Percentiles rank a stretch among this genome's conserved stretches.
Evolutionary conservation across 768 basidiomycete genomes (phyloP).

Genomic region (Goffeauzyma gilvescens): DNA sequence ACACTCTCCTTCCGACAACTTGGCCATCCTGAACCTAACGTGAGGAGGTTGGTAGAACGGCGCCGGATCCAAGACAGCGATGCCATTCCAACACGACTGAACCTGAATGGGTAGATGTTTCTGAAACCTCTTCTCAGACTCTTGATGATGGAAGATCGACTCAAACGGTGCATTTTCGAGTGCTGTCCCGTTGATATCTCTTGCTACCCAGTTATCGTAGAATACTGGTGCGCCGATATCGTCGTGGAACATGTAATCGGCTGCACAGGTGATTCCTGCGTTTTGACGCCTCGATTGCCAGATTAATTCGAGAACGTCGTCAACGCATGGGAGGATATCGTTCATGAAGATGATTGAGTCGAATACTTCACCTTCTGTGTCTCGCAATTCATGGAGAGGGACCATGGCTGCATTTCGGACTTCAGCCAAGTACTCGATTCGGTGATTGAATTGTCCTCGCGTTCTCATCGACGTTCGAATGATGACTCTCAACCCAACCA

Average conservation of each 20-base stretch:
- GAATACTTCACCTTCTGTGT: slow-evolving; percentile 79
- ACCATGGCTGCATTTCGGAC: slow-evolving; percentile 97
- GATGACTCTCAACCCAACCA: slow-evolving; percentile 76
- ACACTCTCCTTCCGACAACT: slow-evolving; percentile 69
- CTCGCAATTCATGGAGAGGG: slow-evolving; percentile 80
- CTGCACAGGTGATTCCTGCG: slow-evolving; percentile 93
- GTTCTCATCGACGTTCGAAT: slow-evolving; percentile 85
- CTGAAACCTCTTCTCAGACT: slow-evolving; percentile 64
- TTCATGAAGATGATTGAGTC: slow-evolving; percentile 99
- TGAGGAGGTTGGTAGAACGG: slow-evolving; percentile 84
- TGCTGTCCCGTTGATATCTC: slow-evolving; percentile 96
- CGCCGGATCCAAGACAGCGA: slow-evolving; percentile 83
- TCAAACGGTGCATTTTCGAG: slow-evolving; percentile 97
- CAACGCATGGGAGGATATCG: slow-evolving; percentile 92
- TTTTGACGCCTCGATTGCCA: slow-evolving; percentile 85
- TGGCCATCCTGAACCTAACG: slow-evolving; percentile 89
- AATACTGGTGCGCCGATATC: slow-evolving; percentile 39
- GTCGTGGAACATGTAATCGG: slow-evolving; percentile 98
- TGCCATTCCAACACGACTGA: slow-evolving; percentile 97
- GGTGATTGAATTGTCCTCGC: slow-evolving; percentile 90
- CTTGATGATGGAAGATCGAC: slow-evolving; percentile 65
- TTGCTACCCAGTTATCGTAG: slow-evolving; percentile 68
- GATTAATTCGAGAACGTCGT: slow-evolving; percentile 92
- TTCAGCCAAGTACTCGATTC: slow-evolving; percentile 99
- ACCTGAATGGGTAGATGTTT: slow-evolving; percentile 85